Conservation (phyloP, 2,329 filamentous ascomycete species). For the Neofusicoccum umdonicola region DNA sequence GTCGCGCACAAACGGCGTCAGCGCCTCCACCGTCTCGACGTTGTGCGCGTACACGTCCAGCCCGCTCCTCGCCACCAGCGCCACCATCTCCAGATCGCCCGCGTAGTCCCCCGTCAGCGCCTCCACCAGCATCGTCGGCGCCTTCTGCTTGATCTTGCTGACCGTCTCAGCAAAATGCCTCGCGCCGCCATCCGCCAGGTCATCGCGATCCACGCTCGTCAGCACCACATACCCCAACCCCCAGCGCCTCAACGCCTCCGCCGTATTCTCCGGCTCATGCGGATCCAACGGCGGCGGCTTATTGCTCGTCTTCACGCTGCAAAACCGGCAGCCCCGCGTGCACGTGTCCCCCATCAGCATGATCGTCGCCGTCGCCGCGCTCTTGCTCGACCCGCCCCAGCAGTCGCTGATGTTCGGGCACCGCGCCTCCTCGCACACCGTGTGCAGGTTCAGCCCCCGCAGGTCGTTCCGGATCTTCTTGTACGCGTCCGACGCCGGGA, state of each 20-base stretch:
- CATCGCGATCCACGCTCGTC: slow-evolving; percentile 90
- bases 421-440: slow-evolving; percentile 94
- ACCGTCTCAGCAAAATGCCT: slow-evolving; percentile 92
- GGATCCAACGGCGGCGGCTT: slow-evolving; percentile 78
- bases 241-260: slow-evolving; percentile 89
- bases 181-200: slow-evolving; percentile 84
- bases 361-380: slow-evolving; percentile 91
- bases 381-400: slow-evolving; percentile 89
- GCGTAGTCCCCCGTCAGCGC: slow-evolving; percentile 82
- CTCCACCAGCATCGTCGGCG: slow-evolving; percentile 73
- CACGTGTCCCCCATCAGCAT: slow-evolving; percentile 99
- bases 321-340: slow-evolving; percentile 94
- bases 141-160: slow-evolving; percentile 77
- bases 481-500: slow-evolving; percentile 81
- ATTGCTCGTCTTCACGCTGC: slow-evolving; percentile 87
- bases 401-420: slow-evolving; percentile 98
- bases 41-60: slow-evolving; percentile 98
- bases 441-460: slow-evolving; percentile 84
- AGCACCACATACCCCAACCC: slow-evolving; percentile 94
- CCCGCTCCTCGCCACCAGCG: slow-evolving; percentile 78
- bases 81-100: slow-evolving; percentile 84
- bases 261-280: slow-evolving; percentile 95
- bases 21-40: slow-evolving; percentile 86
- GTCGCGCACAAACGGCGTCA: slow-evolving; percentile 89
- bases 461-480: slow-evolving; percentile 95